A percentile compares a stretch with the other conserved stretches of the same genome.
phyloP scores from a whole-genome alignment of 345 rosid species.

The Corchorus olitorius region DNA sequence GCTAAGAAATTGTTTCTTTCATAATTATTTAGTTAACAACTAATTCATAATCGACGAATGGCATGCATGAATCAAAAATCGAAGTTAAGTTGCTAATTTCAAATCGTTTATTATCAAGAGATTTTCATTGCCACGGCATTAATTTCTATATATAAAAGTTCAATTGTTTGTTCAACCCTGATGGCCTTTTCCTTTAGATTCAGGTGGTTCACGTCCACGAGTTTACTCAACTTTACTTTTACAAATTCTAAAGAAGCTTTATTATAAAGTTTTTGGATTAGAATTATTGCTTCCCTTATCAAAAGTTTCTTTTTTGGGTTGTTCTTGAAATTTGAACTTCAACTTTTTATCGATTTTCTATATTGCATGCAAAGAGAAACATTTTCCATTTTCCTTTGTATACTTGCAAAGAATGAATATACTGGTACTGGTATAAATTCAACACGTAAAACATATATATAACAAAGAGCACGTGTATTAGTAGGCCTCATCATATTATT shows the following conservation, averaged over 20 bases:
- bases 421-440: not conserved
- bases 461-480: not conserved
- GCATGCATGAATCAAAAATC: too few species aligned
- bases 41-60: too few species aligned
- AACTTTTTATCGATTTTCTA: not conserved
- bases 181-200: not conserved
- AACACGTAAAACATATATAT: not conserved
- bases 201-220: not conserved
- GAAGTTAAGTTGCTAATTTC: too few species aligned
- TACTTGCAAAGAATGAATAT: not conserved
- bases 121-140: not conserved
- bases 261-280: not conserved
- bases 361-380: not conserved
- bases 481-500: not conserved
- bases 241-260: not conserved
- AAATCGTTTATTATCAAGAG: not conserved
- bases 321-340: not conserved
- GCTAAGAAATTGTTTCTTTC: not conserved
- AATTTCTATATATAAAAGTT: not conserved
- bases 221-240: not conserved
- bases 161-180: not conserved
- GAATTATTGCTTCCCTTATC: not conserved
- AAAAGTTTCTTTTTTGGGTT: not conserved
- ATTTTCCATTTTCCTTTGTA: constrained; percentile 3
- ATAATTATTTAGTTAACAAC: too few species aligned